phyloP scores from a whole-genome alignment of 306 rosid species.

The Ochetophila trinervis region DNA sequence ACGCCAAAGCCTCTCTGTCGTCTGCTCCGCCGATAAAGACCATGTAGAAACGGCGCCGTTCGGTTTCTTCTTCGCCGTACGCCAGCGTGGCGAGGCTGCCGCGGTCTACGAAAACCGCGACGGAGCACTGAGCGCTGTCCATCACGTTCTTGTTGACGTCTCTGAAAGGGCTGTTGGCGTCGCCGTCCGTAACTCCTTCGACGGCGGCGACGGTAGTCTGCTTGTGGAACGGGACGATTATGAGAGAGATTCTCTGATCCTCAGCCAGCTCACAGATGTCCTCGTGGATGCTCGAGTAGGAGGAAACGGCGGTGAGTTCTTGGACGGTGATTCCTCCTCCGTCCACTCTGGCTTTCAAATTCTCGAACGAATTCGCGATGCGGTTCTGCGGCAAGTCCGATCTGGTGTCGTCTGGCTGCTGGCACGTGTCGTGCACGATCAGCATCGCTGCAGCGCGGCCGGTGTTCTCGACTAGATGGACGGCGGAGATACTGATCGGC shows the following conservation, averaged over 20 bases:
- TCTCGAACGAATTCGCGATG: not conserved
- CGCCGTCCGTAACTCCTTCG: not conserved
- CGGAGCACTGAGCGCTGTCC: conserved; percentile 16
- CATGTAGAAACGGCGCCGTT: conserved; percentile 3
- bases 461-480: conserved; percentile 35
- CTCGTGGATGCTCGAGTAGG: conserved; percentile 28
- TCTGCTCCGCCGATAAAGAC: conserved; percentile 24
- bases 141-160: conserved; percentile 16
- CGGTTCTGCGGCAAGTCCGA: not conserved
- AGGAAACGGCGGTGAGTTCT: conserved; percentile 21
- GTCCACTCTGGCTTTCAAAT: not conserved
- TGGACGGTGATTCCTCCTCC: not conserved
- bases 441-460: conserved; percentile 42
- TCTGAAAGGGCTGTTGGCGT: not conserved
- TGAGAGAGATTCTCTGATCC: conserved; percentile 12
- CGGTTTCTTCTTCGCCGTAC: not conserved
- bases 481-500: conserved; percentile 22
- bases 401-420: not conserved
- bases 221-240: conserved; percentile 28
- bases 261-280: conserved; percentile 21
- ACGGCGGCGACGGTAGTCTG: not conserved
- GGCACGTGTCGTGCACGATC: conserved; percentile 36
- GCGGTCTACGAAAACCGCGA: conserved; percentile 23
- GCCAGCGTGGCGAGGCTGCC: conserved; percentile 5
- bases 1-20: conserved; percentile 23